Conservation (phyloP, 2,329 filamentous ascomycete species). For the Cercospora sp. region DNA sequence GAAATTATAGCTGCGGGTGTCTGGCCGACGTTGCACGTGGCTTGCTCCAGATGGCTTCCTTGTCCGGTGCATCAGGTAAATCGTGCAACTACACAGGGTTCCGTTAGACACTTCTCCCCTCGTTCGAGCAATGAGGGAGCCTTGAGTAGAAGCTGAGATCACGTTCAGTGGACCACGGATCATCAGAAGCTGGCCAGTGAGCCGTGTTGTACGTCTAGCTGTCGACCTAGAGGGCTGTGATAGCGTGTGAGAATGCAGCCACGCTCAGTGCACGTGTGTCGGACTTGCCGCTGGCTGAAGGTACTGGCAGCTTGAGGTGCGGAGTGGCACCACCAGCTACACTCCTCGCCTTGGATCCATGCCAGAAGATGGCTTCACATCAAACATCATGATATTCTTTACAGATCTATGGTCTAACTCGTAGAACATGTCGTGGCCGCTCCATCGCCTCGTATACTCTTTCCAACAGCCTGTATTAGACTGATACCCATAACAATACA, state of each 20-base stretch:
- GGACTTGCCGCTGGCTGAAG: background rate
- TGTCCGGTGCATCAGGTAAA: background rate
- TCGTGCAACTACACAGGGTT: background rate
- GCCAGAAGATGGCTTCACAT: background rate
- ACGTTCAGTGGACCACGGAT: background rate
- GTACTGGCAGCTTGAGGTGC: background rate
- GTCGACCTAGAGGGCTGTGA: background rate
- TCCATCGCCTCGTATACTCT: slow-evolving; percentile 53
- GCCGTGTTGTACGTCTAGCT: background rate
- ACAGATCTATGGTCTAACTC: slow-evolving; percentile 14
- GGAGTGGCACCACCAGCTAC: background rate
- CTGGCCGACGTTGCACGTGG: background rate
- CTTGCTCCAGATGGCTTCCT: background rate
- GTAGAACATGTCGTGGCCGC: slow-evolving; percentile 24
- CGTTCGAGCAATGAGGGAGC: background rate
- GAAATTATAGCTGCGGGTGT: background rate
- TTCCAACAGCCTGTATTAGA: slow-evolving; percentile 68
- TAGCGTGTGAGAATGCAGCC: background rate
- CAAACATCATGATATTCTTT: slow-evolving; percentile 1
- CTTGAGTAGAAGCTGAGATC: background rate
- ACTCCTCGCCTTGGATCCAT: background rate
- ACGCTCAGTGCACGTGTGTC: background rate
- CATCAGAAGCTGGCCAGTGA: background rate
- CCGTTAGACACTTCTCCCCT: no score
- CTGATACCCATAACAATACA: slow-evolving; percentile 77